A percentile compares a stretch with the other conserved stretches of the same genome.
Conservation (phyloP, 2,329 filamentous ascomycete genomes). For the Alternaria dauci region DNA sequence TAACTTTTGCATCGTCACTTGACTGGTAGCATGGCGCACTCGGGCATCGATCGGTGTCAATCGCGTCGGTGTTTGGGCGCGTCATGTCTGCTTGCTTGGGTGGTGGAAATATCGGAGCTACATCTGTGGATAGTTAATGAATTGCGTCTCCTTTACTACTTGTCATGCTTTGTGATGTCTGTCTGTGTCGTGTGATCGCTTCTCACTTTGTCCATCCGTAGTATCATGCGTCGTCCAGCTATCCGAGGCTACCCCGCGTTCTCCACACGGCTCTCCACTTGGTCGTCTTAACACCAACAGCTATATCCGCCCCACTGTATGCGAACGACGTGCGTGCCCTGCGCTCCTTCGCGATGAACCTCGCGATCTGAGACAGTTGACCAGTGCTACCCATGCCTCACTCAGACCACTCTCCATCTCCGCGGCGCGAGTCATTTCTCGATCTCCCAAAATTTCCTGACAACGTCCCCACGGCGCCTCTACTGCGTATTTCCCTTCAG, state of each 20-base stretch:
- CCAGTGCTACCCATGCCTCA: constrained; percentile 28
- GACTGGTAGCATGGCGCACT: constrained; percentile 30
- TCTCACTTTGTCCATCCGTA: background rate
- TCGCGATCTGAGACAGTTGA: background rate
- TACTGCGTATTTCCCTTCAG: constrained; percentile 53
- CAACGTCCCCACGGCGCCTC: constrained; percentile 51
- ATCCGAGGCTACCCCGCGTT: constrained; percentile 9
- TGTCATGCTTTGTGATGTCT: constrained; percentile 5
- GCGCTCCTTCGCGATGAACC: background rate
- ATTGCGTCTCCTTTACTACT: constrained; percentile 31
- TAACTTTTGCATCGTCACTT: constrained; percentile 46
- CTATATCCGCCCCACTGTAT: background rate
- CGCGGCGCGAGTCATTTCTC: constrained; percentile 29
- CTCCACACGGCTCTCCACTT: constrained; percentile 5
- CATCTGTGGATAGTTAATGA: constrained; percentile 53
- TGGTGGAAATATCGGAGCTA: constrained; percentile 42
- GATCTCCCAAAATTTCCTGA: constrained; percentile 54
- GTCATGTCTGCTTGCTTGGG: constrained; percentile 32
- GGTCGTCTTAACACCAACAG: background rate
- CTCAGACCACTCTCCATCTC: constrained; percentile 28
- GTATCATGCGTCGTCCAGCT: background rate
- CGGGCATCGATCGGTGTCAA: constrained; percentile 24
- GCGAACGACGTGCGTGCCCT: background rate
- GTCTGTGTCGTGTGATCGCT: too few species aligned
- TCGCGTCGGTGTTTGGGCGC: constrained; percentile 26